Base-by-base conservation (phyloP, 441 rosid genomes). In the Manihot esculenta region DNA sequence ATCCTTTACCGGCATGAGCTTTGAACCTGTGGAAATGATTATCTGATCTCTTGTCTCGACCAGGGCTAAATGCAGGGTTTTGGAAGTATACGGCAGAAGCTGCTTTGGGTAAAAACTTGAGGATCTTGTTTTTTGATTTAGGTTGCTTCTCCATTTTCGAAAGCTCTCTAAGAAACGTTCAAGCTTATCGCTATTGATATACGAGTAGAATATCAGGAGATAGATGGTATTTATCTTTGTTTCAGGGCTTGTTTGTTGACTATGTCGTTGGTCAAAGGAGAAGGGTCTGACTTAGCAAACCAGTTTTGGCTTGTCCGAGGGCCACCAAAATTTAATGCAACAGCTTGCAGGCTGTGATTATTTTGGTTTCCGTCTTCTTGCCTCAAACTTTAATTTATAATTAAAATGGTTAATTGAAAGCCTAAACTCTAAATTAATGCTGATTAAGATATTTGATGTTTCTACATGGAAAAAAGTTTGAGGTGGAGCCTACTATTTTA, bases 21-120 rank as follows among this genome's bases (percentile, higher is more conserved):
- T 78, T 84, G 57, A 57, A 68, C 75, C 18, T 77, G 83, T 61
- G 65, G 5, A 13, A 20, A 30, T 64, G 27, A 48, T 38, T 38
- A 1, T 86, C 84, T 10, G 79, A 53, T 42, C 72, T 82, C 66
- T 74, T 83, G 51, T 87, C 92, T 68, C 87, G 77, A 11, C 82
- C 78, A 0, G 97, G 98, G 72, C 96, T 88, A 75, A 85, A 88
- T 2, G 89, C 86, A 2, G 78, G 88, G 67, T 77, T 82, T 21
- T 82, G 84, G 71, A 91, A 91, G 20, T 75, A 65, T 62, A 86
- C 78, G 2, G 84, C 82, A 14, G 89, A 79, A 67, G 88, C 84
- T 0, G 88, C 87, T 81, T 79, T 89, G 0, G 95, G 89, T 18
- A 93, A 80, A 51, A 82, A 76, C 74, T 83, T 89, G 71, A 91